phyloP scores from a whole-genome alignment of 1,284 basidiomycete species.

The Stygiomarasmius scandens region DNA sequence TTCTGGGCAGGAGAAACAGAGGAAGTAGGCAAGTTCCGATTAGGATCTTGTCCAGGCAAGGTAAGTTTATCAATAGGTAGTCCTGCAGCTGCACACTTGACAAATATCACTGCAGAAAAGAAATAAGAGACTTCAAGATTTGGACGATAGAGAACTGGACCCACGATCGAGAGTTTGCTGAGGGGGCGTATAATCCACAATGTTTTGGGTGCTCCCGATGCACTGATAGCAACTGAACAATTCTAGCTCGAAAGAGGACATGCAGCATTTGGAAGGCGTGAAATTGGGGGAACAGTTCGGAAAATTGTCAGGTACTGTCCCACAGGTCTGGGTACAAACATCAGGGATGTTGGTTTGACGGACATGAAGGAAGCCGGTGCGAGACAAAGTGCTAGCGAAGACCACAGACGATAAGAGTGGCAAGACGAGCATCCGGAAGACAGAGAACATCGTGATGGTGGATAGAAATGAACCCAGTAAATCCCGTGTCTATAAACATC shows the following conservation, averaged over 20 bases:
- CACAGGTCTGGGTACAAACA: not conserved
- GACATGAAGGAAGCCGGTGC: not conserved
- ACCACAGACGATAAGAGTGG: not conserved
- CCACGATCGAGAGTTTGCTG: constrained; percentile 5
- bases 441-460: not conserved
- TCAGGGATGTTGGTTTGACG: not conserved
- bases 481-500: too few species aligned
- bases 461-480: too few species aligned
- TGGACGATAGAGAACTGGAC: not conserved
- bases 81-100: constrained; percentile 4
- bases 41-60: constrained; percentile 9
- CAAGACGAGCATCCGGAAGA: constrained; percentile 4
- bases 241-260: not conserved
- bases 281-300: not conserved
- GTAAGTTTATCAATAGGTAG: constrained; percentile 4
- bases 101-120: not conserved
- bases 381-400: not conserved
- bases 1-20: not conserved
- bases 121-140: not conserved
- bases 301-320: too few species aligned
- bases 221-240: constrained; percentile 5
- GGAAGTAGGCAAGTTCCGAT: not conserved
- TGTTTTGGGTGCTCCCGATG: not conserved
- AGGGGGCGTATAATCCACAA: not conserved
- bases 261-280: constrained; percentile 4